Evolutionary conservation across 164 flowering plant genomes (phyloP).

Genomic region (Sedum album): DNA sequence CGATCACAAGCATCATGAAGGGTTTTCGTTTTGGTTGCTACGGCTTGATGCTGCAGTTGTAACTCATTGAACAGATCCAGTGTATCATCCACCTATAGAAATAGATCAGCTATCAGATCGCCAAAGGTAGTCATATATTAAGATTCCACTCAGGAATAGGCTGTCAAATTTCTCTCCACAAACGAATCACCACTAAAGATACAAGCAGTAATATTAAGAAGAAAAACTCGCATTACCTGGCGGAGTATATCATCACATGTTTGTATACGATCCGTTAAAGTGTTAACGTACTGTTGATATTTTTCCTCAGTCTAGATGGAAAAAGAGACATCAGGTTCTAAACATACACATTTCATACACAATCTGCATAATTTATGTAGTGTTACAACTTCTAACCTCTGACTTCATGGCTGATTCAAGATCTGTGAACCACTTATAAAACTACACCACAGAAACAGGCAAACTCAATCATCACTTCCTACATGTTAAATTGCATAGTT

Average conservation of each 20-base stretch:
- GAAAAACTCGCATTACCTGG: conserved; percentile 35
- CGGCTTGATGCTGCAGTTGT: conserved; percentile 90
- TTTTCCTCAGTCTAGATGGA: conserved; percentile 82
- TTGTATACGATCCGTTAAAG: conserved; percentile 72
- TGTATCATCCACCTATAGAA: conserved; percentile 77
- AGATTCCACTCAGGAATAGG: conserved; percentile 11
- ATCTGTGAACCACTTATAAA: conserved; percentile 93
- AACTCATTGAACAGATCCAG: conserved; percentile 75
- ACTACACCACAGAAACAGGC: conserved; percentile 34
- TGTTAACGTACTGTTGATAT: conserved; percentile 75
- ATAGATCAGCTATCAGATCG: neutral
- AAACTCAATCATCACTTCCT: neutral
- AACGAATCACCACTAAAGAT: neutral
- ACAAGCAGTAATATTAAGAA: neutral
- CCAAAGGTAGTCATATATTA: neutral
- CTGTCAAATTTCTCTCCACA: neutral
- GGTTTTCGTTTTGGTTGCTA: conserved; percentile 90
- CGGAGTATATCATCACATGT: conserved; percentile 81
- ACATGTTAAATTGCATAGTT: neutral
- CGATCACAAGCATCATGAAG: conserved; percentile 98
- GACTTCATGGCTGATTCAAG: conserved; percentile 96
- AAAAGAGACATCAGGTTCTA: conserved; percentile 18
- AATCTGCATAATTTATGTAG: neutral
- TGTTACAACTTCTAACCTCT: conserved; percentile 48
- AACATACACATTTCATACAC: conserved; percentile 2